These are phyloP conservation scores for Blastobotrys indianensis DNA, from an alignment of 1,139 yeast genomes.

Conservation along the genomic window DNA sequence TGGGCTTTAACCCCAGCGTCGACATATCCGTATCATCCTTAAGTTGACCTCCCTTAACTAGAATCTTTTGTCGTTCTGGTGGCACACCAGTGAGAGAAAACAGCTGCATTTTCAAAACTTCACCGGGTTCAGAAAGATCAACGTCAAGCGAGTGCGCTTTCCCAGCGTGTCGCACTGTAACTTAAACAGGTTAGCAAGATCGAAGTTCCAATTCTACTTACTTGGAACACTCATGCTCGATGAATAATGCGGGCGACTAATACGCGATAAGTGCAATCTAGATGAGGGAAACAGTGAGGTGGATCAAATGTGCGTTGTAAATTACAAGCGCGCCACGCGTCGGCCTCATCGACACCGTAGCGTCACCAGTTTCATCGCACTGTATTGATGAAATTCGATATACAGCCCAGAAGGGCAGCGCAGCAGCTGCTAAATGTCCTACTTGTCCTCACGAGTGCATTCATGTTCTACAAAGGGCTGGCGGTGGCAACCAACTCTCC, in stretches of 20 bases:
- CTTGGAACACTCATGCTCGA: not conserved
- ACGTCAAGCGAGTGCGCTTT: slow-evolving; percentile 68
- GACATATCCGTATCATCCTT: slow-evolving; percentile 56
- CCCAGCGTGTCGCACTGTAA: slow-evolving; percentile 77
- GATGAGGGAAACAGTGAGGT: no score
- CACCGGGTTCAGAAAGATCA: slow-evolving; percentile 45
- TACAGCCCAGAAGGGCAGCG: slow-evolving; percentile 30
- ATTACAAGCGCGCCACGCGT: no score
- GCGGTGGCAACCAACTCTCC: slow-evolving; percentile 75
- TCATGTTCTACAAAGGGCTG: slow-evolving; percentile 84
- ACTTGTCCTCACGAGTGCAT: slow-evolving; percentile 81
- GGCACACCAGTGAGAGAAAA: slow-evolving; percentile 75
- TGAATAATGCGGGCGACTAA: no score
- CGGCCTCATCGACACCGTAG: no score
- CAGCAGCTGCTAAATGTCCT: slow-evolving; percentile 62
- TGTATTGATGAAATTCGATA: slow-evolving; percentile 11
- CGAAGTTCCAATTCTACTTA: not conserved
- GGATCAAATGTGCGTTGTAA: not conserved
- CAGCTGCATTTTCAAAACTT: slow-evolving; percentile 65
- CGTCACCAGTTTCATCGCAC: no score
- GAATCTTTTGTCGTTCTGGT: slow-evolving; percentile 78
- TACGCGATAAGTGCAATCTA: no score
- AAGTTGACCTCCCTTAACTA: slow-evolving; percentile 85
- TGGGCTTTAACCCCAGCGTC: slow-evolving; percentile 51
- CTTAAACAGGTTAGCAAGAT: slow-evolving; percentile 22